Base-by-base conservation (phyloP, 2,329 filamentous ascomycete species). In the Fusarium caatingaense region DNA sequence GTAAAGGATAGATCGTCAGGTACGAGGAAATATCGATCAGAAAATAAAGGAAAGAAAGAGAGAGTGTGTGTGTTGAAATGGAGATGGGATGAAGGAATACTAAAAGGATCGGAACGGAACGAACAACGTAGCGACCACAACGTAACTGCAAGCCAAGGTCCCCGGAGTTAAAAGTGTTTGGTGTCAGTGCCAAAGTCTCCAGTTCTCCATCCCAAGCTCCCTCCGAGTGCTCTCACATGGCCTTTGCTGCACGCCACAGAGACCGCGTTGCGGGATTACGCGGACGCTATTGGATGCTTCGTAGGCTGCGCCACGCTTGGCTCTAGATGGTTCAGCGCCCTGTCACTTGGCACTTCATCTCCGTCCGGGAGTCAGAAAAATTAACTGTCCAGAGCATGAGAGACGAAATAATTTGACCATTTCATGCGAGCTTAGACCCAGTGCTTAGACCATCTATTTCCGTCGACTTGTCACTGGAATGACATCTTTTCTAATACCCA, bases 301-400 rank as follows among this genome's bases (percentile, higher is more conserved):
- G 25, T 30, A 40, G 47, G 69, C 78, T 80, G 78, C 78, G 78
- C 78, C 78, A 79, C 77, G 47, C 75, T 79, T 77, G 73, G 75
- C 75, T 70, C 37, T 12, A 40, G 42, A 46, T 49, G 45, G 25
- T 57, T 55, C 44, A 63, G 64, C 51, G 34, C 55, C 68, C 56
- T 69, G 60, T 62, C 44, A 56, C 62, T 69, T 64, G 58, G 70
- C 64, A 40, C 47, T 53, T 62, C 56, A 56, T 68, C 46, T 61
- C 60, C 48, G 34, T 37, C 18, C 34, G 34, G 34, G 34, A 37
- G 34, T 12, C 34, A 37, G 34, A 37, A 37, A 7, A 37, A 37
- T n/a, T 6, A 37, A 37, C 34, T 6, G 18, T 10, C 9, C 0
- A 37, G 18, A 37, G 10, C 34, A 37, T 12, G 34, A 37, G 34